Evolutionary conservation across 73 alveolate genomes (phyloP), one percentile per base, ranked within the genome.

Genomic region (Paramecium biaurelia): DNA sequence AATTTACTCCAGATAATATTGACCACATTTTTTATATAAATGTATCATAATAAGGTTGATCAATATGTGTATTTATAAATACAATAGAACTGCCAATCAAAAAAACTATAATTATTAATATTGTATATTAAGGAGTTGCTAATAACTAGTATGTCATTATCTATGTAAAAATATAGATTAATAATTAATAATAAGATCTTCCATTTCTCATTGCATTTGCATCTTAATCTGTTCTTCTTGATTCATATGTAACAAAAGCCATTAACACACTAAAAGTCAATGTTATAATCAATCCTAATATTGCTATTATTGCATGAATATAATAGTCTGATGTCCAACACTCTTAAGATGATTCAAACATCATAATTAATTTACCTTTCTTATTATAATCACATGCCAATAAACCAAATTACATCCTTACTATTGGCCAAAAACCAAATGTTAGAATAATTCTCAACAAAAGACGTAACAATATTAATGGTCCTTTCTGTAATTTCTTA

Each of bases 241-340:
- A 63, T 26, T 63, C 84, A 26, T 63, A 63, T 2, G 84, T 63
- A 3, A 63, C 41, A n/a, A 63, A 26, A 4, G 47, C 84, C 84
- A 63, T 63, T 12, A 63, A 24, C 2, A 32, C 24, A 32, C 49
- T n/a, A n/a, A 63, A 63, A 2, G 49, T 11, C 15, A 63, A 30
- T 63, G 84, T 63, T 24, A 63, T 63, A 26, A 63, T 23, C 5
- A 63, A 63, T 63, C 84, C 84, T 4, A 63, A 23, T 23, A 63
- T 63, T 30, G 84, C 84, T 5, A 63, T 14, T 1, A 63, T 41
- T 5, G 84, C 84, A 63, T 63, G 84, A 63, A 63, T 63, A 32
- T 63, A 63, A 32, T 63, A 63, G 28, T 63, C 84, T 63, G 43
- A 63, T 32, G 84, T 63, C 84, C 84, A 63, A n/a, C 84, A 63